These are phyloP conservation scores for Rhizoctonia solani DNA, from an alignment of 1,284 basidiomycete species.

Conservation along the genomic window DNA sequence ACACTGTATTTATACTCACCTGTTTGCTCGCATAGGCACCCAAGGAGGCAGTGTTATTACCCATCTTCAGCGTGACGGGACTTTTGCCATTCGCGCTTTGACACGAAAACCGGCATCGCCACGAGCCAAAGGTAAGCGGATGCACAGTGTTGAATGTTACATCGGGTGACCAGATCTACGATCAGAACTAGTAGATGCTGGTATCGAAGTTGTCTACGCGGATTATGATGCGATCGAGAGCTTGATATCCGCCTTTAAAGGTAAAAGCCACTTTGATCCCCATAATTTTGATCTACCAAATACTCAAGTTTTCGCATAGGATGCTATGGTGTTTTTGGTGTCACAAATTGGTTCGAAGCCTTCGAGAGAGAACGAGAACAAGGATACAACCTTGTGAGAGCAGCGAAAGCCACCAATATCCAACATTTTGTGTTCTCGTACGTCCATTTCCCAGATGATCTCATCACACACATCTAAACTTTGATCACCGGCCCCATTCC, in stretches of 20 bases:
- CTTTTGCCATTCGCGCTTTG: slow-evolving; percentile 34
- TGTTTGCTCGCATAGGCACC: not conserved
- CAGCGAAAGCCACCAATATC: slow-evolving; percentile 45
- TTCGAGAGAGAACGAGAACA: slow-evolving; percentile 44
- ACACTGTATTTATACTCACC: not conserved
- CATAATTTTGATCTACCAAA: not conserved
- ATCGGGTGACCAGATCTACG: not conserved
- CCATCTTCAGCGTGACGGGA: slow-evolving; percentile 26
- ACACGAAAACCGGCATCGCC: slow-evolving; percentile 27
- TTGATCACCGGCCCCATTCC: slow-evolving; percentile 12
- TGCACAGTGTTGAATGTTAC: not conserved
- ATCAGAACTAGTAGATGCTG: slow-evolving; percentile 19
- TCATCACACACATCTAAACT: not conserved
- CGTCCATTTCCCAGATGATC: not conserved
- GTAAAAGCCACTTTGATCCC: slow-evolving; percentile 35
- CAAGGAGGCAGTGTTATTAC: slow-evolving; percentile 34
- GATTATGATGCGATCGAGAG: slow-evolving; percentile 33
- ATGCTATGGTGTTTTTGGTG: slow-evolving; percentile 49
- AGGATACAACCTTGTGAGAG: slow-evolving; percentile 51
- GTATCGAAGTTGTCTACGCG: slow-evolving; percentile 32
- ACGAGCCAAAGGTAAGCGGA: slow-evolving; percentile 21
- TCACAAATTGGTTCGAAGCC: slow-evolving; percentile 43
- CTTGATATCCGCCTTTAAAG: slow-evolving; percentile 41
- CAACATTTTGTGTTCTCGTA: slow-evolving; percentile 45
- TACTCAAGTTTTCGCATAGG: slow-evolving; percentile 1